Base-by-base conservation (phyloP, 2,329 filamentous ascomycete genomes). In the Colletotrichum sojae region DNA sequence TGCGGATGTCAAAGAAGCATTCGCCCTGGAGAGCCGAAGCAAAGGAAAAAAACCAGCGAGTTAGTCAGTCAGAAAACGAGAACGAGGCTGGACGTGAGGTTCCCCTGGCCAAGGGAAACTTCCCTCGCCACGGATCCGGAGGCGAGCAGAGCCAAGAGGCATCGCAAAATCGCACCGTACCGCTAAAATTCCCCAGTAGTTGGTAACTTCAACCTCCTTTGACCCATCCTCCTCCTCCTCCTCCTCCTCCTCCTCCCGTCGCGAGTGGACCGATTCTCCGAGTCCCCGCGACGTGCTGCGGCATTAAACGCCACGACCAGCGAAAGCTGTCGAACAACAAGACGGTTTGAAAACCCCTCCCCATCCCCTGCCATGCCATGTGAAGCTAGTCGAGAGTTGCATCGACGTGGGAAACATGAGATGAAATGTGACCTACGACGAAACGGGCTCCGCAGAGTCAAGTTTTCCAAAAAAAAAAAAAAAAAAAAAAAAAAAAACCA, bases 261-360 rank as follows among this genome's bases (percentile, higher is more conserved):
- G 39, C 25, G 49, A 53, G 59, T 40, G 65, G 40, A 27, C 65
- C 60, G 39, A 18, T 43, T 45, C 59, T 59, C 9, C 25, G 39
- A 48, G 60, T 27, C 22, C 53, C 31, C 61, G 40, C 54, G 61
- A 66, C 61, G 66, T 54, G 53, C 62, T 66, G 67, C 67, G 67
- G 55, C 67, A 69, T 69, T 69, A 52, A 69, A 69, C 51, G 67
- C 55, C 55, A 69, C 62, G 62, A 69, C 55, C 55, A 69, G 45
- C 66, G 62, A 49, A 49, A 66, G 62, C 66, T 64, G 66, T 66
- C 67, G 55, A 69, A 69, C 67, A 62, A 69, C 67, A 69, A 36
- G 62, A 66, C 52, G 67, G 67, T 66, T 69, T 69, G 55, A 56
- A 54, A 53, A 56, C 22, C 60, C 52, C 62, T 3, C 2, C 9